These are phyloP conservation scores for Udeniomyces megalosporus DNA, from an alignment of 768 basidiomycete genomes.

Conservation along the genomic window DNA sequence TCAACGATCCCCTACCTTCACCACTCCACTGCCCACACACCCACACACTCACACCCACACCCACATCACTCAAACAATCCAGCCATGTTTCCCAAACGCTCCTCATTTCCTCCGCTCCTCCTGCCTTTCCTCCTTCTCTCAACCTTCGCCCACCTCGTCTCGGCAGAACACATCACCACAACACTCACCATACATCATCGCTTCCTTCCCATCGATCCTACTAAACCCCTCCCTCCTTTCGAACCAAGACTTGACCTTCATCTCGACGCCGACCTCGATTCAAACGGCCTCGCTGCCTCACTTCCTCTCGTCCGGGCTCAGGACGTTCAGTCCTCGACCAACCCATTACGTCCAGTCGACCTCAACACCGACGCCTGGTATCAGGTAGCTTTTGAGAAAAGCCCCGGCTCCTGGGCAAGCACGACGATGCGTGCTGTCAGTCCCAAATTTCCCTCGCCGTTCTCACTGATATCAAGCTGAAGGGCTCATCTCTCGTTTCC, in stretches of 20 bases:
- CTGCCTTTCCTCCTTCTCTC: not conserved
- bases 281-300: not conserved
- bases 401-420: not conserved
- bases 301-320: not conserved
- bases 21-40: too few species aligned
- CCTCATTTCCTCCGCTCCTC: not conserved
- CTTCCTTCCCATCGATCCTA: not conserved
- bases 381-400: not conserved
- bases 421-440: constrained; percentile 5
- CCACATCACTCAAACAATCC: too few species aligned
- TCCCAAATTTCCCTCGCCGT: not conserved
- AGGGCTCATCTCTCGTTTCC: not conserved
- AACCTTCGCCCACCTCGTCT: not conserved
- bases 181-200: constrained; percentile 3
- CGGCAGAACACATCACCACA: not conserved
- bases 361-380: not conserved
- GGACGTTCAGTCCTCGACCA: not conserved
- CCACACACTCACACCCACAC: too few species aligned
- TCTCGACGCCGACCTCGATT: not conserved
- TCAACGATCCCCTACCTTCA: not conserved
- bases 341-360: not conserved
- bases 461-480: not conserved
- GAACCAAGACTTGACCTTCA: not conserved
- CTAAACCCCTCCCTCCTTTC: not conserved
- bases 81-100: not conserved